Percentiles rank a stretch among this genome's conserved stretches.
These are phyloP conservation scores for Kingdonia uniflora DNA, from an alignment of 164 flowering plant genomes.

Conservation along the genomic window DNA sequence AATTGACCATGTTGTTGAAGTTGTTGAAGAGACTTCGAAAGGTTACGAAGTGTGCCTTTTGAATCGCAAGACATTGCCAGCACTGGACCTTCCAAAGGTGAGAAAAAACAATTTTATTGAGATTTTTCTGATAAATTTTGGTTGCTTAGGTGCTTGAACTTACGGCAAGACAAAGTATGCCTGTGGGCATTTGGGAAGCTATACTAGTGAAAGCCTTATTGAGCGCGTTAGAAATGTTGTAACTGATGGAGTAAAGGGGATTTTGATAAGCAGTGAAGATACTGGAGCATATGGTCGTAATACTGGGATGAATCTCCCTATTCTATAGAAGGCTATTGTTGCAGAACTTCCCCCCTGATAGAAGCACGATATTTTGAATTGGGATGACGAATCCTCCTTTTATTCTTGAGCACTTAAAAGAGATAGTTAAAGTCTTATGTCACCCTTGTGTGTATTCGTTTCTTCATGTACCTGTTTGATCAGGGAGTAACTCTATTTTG, in stretches of 20 bases:
- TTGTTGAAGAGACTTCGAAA: no score
- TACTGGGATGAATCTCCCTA: conserved; percentile 89
- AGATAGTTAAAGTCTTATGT: no score
- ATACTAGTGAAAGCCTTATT: conserved; percentile 80
- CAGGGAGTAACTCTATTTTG: conserved; percentile 90
- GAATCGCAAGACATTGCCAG: no score
- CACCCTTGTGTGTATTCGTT: no score
- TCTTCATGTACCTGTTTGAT: conserved; percentile 94
- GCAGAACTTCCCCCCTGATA: conserved; percentile 76
- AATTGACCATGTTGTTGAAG: conserved; percentile 98
- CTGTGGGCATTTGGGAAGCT: conserved; percentile 97
- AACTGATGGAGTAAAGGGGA: conserved; percentile 83
- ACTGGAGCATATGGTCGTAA: no score
- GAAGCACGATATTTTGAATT: conserved; percentile 96
- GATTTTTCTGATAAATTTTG: no score
- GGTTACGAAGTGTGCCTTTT: no score
- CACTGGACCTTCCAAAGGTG: no score
- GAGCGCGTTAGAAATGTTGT: conserved; percentile 77
- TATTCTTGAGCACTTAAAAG: no score
- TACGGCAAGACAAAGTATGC: conserved; percentile 99
- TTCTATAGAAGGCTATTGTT: conserved; percentile 69
- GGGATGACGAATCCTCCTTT: no score
- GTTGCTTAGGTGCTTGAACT: conserved; percentile 99
- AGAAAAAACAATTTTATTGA: no score
- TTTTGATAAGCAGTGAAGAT: no score